Evolutionary conservation across 2,329 filamentous ascomycete species (phyloP), one percentile per base, ranked within the genome.

Genomic region (Epichloe uncinata): DNA sequence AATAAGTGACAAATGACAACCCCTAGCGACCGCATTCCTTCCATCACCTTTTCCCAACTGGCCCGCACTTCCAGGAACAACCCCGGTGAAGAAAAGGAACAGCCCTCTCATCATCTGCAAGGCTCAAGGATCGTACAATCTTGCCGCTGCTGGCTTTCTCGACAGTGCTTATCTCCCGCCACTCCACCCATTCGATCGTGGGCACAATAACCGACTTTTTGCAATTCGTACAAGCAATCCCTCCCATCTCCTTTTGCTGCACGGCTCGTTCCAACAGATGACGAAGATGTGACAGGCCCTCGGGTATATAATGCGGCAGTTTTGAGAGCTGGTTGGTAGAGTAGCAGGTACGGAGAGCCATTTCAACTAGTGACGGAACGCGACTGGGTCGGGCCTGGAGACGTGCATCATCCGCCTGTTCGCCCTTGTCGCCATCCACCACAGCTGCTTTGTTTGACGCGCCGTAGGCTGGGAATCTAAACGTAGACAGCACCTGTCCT

Each of bases 141-240:
- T 50, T 20, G 22, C 26, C n/a, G 13, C 30, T 48, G n/a, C 42
- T 20, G 13, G 46, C 33, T 9, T 49, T 46, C 20, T 57, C 55
- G 37, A 54, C 54, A 12, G 55, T 59, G 22, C 55, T 52, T 22
- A 69, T 49, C 51, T 74, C 69, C 61, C 75, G 78, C 75, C 80
- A 84, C 58, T 84, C 81, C 7, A 84, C 63, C 80, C 81, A 84
- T 57, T 79, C 71, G 0, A 74, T 67, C 3, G 71, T 63, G 3
- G 79, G 74, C 20, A 75, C 65, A 6, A 79, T 64, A 4, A 76
- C 70, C 8, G 60, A 58, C 30, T 71, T 69, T 22, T 62, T 56
- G 57, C 81, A 84, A 0, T 70, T 64, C 1, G 75, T 73, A 56
- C 81, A 84, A 2, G 58, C 58, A 30, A 73, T 57, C 1, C 74